Base-by-base conservation (phyloP, 2,329 filamentous ascomycete genomes). In the Pleurostoma richardsiae region DNA sequence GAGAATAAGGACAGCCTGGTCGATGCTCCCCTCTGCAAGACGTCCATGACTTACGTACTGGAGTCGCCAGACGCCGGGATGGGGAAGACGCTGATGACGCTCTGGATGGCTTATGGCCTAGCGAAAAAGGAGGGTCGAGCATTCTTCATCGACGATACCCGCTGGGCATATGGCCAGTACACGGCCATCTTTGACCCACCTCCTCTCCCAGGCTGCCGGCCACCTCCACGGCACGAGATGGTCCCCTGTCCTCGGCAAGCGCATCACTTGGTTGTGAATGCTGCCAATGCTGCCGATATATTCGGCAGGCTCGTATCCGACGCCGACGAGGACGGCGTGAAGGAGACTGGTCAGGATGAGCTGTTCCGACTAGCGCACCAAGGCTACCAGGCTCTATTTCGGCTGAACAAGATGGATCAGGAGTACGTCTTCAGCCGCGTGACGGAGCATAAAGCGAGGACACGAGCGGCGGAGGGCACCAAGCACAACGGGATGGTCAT, bases 81-180 rank as follows among this genome's bases (percentile, higher is more conserved):
- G 7, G 90, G 90, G 5, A 83, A 81, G 53, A 82, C 85, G 2
- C 66, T 96, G 49, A 83, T 95, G 77, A 78, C 84, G 59, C 62
- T 95, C 47, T 96, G 90, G 89, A 85, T 86, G 57, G 85, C 88
- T 29, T 95, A 94, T 60, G 88, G 88, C 4, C 68, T 95, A 45
- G 88, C 90, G 3, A 74, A 85, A 59, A 78, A 83, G 49, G 86
- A 95, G 61, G 80, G 79, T 10, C 75, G 89, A 28, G 74, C 82
- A 1, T 95, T 95, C 65, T 95, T 95, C 68, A 73, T 95, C 52
- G 88, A 95, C 56, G 90, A 95, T 65, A 82, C 85, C 5, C 77
- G 85, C 54, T 95, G 90, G 85, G 83, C 86, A 2, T 94, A 94
- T 56, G 90, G 90, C 7, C 74, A 76, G 44, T 95, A 88, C 59